Evolutionary conservation across 2,329 filamentous ascomycete genomes (phyloP).

Genomic region (Pseudogymnoascus sp.): DNA sequence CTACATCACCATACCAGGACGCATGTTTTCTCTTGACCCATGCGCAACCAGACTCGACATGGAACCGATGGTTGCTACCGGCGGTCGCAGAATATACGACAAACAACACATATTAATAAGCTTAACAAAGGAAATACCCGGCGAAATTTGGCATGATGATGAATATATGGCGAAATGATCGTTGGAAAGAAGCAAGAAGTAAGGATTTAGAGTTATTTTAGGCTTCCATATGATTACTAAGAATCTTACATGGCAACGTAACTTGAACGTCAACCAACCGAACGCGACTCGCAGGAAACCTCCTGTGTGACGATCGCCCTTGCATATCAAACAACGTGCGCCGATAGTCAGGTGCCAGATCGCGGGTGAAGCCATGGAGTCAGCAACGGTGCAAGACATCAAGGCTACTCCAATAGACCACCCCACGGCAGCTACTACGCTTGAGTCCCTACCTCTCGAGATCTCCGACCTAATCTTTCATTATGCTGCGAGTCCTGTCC

Average conservation of each 20-base stretch:
- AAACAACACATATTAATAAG: not conserved
- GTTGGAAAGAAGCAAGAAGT: not conserved
- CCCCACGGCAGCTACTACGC: conserved; percentile 10
- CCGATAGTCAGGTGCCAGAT: not conserved
- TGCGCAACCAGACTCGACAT: not conserved
- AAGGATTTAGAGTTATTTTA: not conserved
- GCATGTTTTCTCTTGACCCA: not conserved
- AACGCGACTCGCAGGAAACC: not conserved
- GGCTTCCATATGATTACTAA: not conserved
- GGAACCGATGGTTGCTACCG: not conserved
- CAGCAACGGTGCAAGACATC: too few species aligned
- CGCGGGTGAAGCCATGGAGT: not conserved
- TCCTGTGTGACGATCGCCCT: not conserved
- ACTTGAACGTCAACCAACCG: not conserved
- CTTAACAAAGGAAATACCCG: not conserved
- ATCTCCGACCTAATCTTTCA: conserved; percentile 48
- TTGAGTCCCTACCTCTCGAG: conserved; percentile 47
- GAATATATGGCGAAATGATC: not conserved
- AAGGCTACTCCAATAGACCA: not conserved
- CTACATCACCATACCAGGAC: not conserved
- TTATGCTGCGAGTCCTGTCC: conserved; percentile 42
- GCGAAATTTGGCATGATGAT: not conserved
- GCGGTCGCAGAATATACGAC: not conserved
- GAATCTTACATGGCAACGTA: not conserved
- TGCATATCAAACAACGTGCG: not conserved